Percentiles rank a stretch among this genome's conserved stretches.
Evolutionary conservation across 2,329 filamentous ascomycete species (phyloP).

Genomic region (Neonectria neomacrospora): DNA sequence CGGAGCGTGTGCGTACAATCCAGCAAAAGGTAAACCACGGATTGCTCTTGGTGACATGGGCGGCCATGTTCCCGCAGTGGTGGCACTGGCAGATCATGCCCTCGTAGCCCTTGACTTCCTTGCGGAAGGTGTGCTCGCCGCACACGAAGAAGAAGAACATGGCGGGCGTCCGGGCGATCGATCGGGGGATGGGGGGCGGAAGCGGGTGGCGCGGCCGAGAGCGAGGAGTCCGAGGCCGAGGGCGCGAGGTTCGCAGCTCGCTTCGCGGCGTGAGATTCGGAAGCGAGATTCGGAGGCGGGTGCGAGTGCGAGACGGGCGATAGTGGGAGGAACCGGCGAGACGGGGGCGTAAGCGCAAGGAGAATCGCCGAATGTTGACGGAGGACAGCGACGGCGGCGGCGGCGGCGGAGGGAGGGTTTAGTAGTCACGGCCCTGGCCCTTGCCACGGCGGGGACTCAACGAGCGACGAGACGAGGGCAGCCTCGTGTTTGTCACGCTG

Average conservation of each 20-base stretch:
- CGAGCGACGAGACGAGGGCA: background rate
- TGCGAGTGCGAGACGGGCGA: background rate
- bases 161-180: conserved; percentile 10
- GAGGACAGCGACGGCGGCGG: conserved; percentile 15
- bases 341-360: conserved; percentile 2
- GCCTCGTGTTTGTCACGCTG: background rate
- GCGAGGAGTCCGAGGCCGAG: background rate
- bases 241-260: background rate
- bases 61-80: conserved; percentile 74
- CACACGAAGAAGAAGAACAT: conserved; percentile 74
- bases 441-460: background rate
- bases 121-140: conserved; percentile 70
- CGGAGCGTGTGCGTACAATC: conserved; percentile 59
- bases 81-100: conserved; percentile 71
- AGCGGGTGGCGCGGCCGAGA: conserved; percentile 1
- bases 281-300: background rate
- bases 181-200: conserved; percentile 1
- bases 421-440: background rate
- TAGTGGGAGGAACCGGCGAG: background rate
- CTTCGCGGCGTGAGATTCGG: too few relatives aligned
- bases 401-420: conserved; percentile 5
- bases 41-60: conserved; percentile 69
- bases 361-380: conserved; percentile 21
- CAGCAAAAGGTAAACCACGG: conserved; percentile 87
- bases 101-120: conserved; percentile 70